Conservation (phyloP, 2,329 filamentous ascomycete genomes). For the Bipolaris oryzae region DNA sequence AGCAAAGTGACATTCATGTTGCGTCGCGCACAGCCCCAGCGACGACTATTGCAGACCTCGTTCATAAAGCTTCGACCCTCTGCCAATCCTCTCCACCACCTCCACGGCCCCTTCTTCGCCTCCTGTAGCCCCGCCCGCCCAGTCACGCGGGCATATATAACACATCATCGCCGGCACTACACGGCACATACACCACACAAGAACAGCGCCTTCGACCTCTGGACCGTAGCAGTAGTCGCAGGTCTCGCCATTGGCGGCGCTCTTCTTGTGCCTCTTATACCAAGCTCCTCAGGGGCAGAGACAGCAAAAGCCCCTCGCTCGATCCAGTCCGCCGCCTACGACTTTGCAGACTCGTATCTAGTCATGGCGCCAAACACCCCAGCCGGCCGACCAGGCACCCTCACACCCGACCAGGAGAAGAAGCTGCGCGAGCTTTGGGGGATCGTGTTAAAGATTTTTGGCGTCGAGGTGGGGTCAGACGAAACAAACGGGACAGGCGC, state of each 20-base stretch:
- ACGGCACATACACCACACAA: constrained; percentile 14
- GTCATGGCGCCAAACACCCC: constrained; percentile 53
- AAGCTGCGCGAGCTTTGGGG: constrained; percentile 90
- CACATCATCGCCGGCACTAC: constrained; percentile 8
- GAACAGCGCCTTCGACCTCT: constrained; percentile 35
- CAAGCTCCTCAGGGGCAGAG: constrained; percentile 14
- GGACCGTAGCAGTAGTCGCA: constrained; percentile 36
- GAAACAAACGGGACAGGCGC: constrained; percentile 21
- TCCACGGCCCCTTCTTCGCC: constrained; percentile 19
- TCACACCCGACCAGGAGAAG: constrained; percentile 86
- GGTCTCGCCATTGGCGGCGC: constrained; percentile 44
- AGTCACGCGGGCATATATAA: constrained; percentile 19
- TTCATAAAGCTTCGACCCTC: constrained; percentile 15
- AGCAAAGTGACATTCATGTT: constrained; percentile 32
- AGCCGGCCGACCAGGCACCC: constrained; percentile 79
- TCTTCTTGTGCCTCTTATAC: constrained; percentile 33
- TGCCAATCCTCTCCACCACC: constrained; percentile 17
- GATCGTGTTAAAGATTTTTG: constrained; percentile 75
- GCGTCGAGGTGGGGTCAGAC: constrained; percentile 50
- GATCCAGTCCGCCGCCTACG: constrained; percentile 26
- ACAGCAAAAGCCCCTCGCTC: constrained; percentile 13
- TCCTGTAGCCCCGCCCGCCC: constrained; percentile 12
- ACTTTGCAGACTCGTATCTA: constrained; percentile 40
- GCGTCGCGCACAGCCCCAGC: constrained; percentile 27
- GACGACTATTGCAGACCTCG: constrained; percentile 10